Conservation (phyloP, 2,329 filamentous ascomycete genomes). For the Alternaria conjuncta region DNA sequence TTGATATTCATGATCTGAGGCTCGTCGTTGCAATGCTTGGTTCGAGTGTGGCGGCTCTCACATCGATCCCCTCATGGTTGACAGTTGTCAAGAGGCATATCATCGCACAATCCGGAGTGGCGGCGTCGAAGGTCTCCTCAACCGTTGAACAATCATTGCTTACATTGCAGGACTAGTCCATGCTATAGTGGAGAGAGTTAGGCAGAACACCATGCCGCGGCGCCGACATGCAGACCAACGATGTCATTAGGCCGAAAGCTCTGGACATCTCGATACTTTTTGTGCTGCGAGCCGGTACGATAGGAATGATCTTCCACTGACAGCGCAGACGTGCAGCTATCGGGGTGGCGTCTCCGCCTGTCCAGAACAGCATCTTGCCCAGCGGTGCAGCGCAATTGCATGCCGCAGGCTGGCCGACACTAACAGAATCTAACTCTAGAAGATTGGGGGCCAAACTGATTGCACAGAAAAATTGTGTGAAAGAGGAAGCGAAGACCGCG, state of each 20-base stretch:
- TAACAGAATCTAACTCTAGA: constrained; percentile 16
- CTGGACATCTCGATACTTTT: constrained; percentile 4
- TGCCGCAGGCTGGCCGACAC: constrained; percentile 13
- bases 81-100: constrained; percentile 11
- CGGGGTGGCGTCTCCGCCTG: constrained; percentile 17
- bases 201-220: constrained; percentile 26
- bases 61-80: constrained; percentile 13
- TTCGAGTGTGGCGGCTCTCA: constrained; percentile 26
- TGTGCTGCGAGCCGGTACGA: neutral
- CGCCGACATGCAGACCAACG: constrained; percentile 19
- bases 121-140: neutral
- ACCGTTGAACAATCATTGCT: constrained; percentile 21
- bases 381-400: constrained; percentile 17
- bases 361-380: constrained; percentile 15
- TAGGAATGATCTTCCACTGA: constrained; percentile 1
- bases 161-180: constrained; percentile 30
- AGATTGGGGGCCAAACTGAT: constrained; percentile 41
- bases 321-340: constrained; percentile 10
- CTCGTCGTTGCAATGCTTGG: too few species aligned
- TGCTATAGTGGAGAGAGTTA: constrained; percentile 23
- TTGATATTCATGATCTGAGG: neutral
- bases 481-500: constrained; percentile 36
- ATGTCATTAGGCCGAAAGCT: constrained; percentile 20
- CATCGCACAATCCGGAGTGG: neutral
- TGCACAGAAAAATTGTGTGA: constrained; percentile 24